Percentiles rank a stretch among this genome's conserved stretches.
Conservation (phyloP, 495 filamentous ascomycete genomes). For the Aspergillus sclerotiicarbonarius region DNA sequence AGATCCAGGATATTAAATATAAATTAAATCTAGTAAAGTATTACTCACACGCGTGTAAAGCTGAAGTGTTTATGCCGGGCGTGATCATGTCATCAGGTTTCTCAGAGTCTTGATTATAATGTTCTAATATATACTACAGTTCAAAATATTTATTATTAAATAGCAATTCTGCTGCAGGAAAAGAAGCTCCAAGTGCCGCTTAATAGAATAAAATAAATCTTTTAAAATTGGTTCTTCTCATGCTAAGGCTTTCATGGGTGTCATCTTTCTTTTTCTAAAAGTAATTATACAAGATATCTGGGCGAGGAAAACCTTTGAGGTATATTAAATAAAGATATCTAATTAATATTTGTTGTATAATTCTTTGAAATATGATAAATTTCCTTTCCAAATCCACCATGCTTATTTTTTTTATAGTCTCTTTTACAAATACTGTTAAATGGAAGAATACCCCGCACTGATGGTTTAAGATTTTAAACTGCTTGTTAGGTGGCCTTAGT, state of each 20-base stretch:
- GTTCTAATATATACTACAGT: conserved; percentile 1
- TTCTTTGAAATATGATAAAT: not conserved
- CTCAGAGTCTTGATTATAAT: not conserved
- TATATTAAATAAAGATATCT: conserved; percentile 1
- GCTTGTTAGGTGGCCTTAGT: too few relatives aligned
- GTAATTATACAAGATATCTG: not conserved
- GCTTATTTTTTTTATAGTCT: not conserved
- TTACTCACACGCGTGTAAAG: conserved; percentile 4
- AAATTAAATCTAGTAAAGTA: not conserved
- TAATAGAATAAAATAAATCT: not conserved
- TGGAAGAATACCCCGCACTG: conserved; percentile 3
- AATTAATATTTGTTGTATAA: conserved; percentile 1
- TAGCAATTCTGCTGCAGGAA: not conserved
- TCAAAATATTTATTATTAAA: conserved; percentile 6
- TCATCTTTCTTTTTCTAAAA: conserved; percentile 4
- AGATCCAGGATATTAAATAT: too few relatives aligned
- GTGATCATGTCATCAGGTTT: conserved; percentile 1
- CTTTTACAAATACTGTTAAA: conserved; percentile 1
- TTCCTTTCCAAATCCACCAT: not conserved
- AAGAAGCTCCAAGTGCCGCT: not conserved
- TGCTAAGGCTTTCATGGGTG: not conserved
- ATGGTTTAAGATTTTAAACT: not conserved
- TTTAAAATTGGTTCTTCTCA: conserved; percentile 5
- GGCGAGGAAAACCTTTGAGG: not conserved
- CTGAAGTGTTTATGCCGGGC: conserved; percentile 1